Percentiles rank a stretch among this genome's conserved stretches.
Evolutionary conservation across 371 early-diverging fungal genomes (phyloP).

Genomic region (Mortierella sp.): DNA sequence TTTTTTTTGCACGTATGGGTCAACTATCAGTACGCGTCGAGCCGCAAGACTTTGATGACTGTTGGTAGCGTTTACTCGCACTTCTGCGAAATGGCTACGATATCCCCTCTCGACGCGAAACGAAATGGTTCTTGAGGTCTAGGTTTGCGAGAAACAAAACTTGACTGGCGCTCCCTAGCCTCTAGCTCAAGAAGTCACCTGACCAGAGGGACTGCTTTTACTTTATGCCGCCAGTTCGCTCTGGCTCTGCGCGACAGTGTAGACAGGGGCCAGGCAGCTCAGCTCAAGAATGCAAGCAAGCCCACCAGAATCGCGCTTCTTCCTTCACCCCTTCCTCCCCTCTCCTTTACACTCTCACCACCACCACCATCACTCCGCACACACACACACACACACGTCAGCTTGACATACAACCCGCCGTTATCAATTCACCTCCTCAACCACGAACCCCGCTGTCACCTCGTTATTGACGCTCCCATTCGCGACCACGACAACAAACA

Average conservation of each 20-base stretch:
- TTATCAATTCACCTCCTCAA: not conserved
- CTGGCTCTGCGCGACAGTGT: not conserved
- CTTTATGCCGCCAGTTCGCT: too few species aligned
- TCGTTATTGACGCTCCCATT: not conserved
- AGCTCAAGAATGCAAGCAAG: too few species aligned
- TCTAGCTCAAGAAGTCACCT: too few species aligned
- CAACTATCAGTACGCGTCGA: not conserved
- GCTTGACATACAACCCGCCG: not conserved
- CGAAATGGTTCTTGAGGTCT: too few species aligned
- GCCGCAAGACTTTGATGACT: too few species aligned
- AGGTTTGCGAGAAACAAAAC: too few species aligned
- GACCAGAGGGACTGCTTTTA: too few species aligned
- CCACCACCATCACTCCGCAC: not conserved
- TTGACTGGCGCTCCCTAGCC: too few species aligned
- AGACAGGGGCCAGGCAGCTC: not conserved
- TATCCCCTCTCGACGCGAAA: too few species aligned
- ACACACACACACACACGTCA: too few species aligned
- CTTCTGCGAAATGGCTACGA: too few species aligned
- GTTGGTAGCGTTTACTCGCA: too few species aligned
- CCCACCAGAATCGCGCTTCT: constrained; percentile 3
- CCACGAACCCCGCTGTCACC: not conserved
- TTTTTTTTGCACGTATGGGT: not conserved
- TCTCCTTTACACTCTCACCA: not conserved
- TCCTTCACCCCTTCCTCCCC: not conserved
- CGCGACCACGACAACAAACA: not conserved